phyloP scores from a whole-genome alignment of 1,139 yeast species.

The Zygoascus sp. region DNA sequence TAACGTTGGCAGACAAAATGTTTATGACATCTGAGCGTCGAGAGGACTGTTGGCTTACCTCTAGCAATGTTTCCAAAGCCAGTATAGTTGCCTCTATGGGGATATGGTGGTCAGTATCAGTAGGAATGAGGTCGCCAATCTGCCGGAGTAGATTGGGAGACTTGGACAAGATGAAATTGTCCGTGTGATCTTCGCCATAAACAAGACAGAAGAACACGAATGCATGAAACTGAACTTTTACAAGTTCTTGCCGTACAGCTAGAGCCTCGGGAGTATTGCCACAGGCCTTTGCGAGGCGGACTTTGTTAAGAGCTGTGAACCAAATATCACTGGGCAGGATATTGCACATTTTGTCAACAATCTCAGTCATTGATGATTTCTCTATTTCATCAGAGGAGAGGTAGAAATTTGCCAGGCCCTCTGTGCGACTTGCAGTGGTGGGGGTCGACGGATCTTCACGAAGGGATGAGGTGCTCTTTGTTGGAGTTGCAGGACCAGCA shows the following conservation, averaged over 20 bases:
- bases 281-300: constrained; percentile 70
- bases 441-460: background rate
- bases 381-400: constrained; percentile 29
- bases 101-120: constrained; percentile 44
- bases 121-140: constrained; percentile 64
- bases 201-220: constrained; percentile 59
- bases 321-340: constrained; percentile 59
- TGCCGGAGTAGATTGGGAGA: constrained; percentile 73
- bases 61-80: constrained; percentile 66
- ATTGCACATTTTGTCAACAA: constrained; percentile 56
- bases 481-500: constrained; percentile 10
- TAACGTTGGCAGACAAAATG: constrained; percentile 85
- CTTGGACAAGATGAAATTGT: constrained; percentile 62
- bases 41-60: constrained; percentile 61
- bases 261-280: constrained; percentile 52
- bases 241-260: constrained; percentile 52
- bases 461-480: constrained; percentile 8
- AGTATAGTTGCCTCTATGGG: constrained; percentile 48
- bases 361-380: constrained; percentile 45
- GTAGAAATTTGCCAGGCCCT: constrained; percentile 27
- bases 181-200: constrained; percentile 44
- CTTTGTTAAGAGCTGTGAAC: constrained; percentile 59
- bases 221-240: constrained; percentile 63
- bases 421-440: constrained; percentile 12
- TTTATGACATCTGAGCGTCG: constrained; percentile 77